Conservation (phyloP, 1,139 yeast species). For the Hyphopichia burtonii region DNA sequence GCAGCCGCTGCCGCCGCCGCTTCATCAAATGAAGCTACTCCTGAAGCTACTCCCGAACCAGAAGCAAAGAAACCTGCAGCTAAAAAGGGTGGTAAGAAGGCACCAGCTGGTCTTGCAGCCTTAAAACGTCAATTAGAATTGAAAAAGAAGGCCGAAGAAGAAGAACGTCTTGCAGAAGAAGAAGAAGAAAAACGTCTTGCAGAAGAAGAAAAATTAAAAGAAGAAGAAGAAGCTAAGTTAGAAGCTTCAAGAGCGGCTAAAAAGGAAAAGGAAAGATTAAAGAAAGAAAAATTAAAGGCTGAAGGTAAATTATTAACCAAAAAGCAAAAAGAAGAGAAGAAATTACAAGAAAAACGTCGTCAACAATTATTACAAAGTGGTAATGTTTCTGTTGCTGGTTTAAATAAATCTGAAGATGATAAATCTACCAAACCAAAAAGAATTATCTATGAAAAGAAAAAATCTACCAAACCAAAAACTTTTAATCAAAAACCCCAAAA, state of each 20-base stretch:
- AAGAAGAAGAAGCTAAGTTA: slow-evolving; percentile 62
- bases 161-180: slow-evolving; percentile 59
- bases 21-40: slow-evolving; percentile 27
- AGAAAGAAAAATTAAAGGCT: slow-evolving; percentile 79
- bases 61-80: slow-evolving; percentile 23
- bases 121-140: slow-evolving; percentile 83
- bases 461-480: slow-evolving; percentile 46
- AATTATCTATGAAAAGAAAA: slow-evolving; percentile 75
- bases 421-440: slow-evolving; percentile 59
- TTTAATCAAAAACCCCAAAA: slow-evolving; percentile 24
- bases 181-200: slow-evolving; percentile 65
- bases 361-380: slow-evolving; percentile 78
- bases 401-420: slow-evolving; percentile 34
- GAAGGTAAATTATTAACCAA: slow-evolving; percentile 90
- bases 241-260: slow-evolving; percentile 74
- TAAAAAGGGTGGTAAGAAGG: slow-evolving; percentile 64
- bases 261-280: slow-evolving; percentile 80
- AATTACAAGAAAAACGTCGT: slow-evolving; percentile 83
- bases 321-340: slow-evolving; percentile 93
- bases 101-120: slow-evolving; percentile 79
- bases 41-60: slow-evolving; percentile 36
- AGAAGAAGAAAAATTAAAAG: slow-evolving; percentile 59
- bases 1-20: slow-evolving; percentile 48
- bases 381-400: slow-evolving; percentile 73
- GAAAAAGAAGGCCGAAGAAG: slow-evolving; percentile 80